phyloP scores from a whole-genome alignment of 176 grass and related monocot genomes.

The Avena insularis region DNA sequence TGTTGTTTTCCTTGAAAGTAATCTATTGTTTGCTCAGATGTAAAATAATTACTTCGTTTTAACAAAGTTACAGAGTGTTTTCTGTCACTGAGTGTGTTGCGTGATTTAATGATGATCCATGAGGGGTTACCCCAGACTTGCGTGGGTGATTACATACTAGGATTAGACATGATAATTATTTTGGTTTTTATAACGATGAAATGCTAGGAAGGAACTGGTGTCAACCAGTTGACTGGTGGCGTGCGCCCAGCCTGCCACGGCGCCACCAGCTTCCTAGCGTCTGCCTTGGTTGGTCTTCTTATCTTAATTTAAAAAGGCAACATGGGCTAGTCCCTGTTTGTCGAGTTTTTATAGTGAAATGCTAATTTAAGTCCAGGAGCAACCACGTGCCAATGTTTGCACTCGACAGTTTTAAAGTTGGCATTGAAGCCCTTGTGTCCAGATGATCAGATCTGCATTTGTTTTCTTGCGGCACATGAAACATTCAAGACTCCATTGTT shows the following conservation, averaged over 20 bases:
- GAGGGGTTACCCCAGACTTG: background rate
- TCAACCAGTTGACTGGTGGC: background rate
- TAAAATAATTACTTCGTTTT: background rate
- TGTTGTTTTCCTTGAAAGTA: conserved; percentile 3
- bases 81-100: background rate
- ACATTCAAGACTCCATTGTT: conserved; percentile 11
- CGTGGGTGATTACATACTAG: background rate
- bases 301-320: background rate
- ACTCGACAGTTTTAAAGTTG: background rate
- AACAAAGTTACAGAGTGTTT: background rate
- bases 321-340: background rate
- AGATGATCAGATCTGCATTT: background rate
- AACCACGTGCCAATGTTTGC: background rate
- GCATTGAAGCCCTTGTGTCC: background rate
- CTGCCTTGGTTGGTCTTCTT: background rate
- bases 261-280: no score
- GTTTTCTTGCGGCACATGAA: background rate
- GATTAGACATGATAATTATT: background rate
- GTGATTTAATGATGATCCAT: background rate
- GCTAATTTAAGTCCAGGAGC: background rate
- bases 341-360: background rate
- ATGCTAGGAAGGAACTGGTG: background rate
- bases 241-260: no score
- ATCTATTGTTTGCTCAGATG: background rate
- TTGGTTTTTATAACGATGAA: background rate